Percentiles rank a stretch among this genome's conserved stretches.
These are phyloP conservation scores for Alternaria consortialis DNA, from an alignment of 2,329 filamentous ascomycete species.

Conservation along the genomic window DNA sequence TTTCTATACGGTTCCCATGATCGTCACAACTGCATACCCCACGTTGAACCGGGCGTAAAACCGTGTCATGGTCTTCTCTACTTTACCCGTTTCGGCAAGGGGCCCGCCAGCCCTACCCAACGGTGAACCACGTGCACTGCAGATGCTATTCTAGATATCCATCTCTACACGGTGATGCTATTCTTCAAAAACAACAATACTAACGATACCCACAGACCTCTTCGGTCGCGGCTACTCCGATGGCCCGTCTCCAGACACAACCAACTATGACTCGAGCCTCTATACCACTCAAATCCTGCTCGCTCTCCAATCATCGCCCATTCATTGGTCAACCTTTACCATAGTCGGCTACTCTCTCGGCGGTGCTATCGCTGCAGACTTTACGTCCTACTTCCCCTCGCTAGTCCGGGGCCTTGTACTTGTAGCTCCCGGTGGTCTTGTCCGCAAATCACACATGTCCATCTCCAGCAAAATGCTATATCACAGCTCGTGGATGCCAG, in stretches of 20 bases:
- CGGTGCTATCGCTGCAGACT: slow-evolving; percentile 75
- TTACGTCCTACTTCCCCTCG: slow-evolving; percentile 73
- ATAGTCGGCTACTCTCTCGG: slow-evolving; percentile 83
- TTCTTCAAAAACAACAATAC: background rate
- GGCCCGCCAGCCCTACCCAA: slow-evolving; percentile 16
- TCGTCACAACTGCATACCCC: slow-evolving; percentile 8
- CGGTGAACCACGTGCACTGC: slow-evolving; percentile 17
- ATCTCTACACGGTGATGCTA: background rate
- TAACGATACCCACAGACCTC: slow-evolving; percentile 61
- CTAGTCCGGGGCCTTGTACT: slow-evolving; percentile 76
- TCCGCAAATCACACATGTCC: slow-evolving; percentile 70
- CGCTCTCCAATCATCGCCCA: slow-evolving; percentile 72
- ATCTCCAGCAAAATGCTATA: slow-evolving; percentile 71
- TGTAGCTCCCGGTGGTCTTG: slow-evolving; percentile 80
- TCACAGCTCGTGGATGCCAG: slow-evolving; percentile 66
- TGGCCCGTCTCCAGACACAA: slow-evolving; percentile 64
- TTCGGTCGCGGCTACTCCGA: slow-evolving; percentile 83
- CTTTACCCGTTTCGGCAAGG: slow-evolving; percentile 15
- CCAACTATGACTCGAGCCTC: slow-evolving; percentile 76
- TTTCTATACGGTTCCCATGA: background rate
- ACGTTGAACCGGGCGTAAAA: slow-evolving; percentile 7
- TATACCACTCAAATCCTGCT: slow-evolving; percentile 77
- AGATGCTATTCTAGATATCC: slow-evolving; percentile 1
- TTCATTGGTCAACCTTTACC: slow-evolving; percentile 67
- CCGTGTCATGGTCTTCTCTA: slow-evolving; percentile 3